These are phyloP conservation scores for Rhinocladiella mackenziei DNA, from an alignment of 2,329 filamentous ascomycete species.

Conservation along the genomic window DNA sequence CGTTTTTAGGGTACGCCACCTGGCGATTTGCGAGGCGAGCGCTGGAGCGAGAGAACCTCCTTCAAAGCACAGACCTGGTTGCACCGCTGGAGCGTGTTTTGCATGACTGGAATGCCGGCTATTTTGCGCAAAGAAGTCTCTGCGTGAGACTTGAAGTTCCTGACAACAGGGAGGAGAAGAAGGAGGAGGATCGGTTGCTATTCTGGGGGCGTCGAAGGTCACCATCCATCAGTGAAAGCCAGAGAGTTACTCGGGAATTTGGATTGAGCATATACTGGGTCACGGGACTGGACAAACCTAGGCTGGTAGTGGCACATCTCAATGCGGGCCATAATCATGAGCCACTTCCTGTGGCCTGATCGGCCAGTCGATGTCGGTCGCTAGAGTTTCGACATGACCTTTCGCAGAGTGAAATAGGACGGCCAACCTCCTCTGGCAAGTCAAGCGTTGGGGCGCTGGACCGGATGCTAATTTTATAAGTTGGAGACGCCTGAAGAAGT, in stretches of 20 bases:
- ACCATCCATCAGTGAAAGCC: neutral
- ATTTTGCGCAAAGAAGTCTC: neutral
- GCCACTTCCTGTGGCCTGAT: neutral
- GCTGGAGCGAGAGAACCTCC: neutral
- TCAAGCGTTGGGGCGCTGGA: no score
- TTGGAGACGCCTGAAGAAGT: no score
- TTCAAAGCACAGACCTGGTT: neutral
- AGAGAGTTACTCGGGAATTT: neutral
- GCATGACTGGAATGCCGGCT: neutral
- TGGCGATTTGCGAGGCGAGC: neutral
- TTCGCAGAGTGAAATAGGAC: no score
- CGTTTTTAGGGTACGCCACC: neutral
- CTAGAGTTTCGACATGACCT: no score
- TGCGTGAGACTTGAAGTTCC: neutral
- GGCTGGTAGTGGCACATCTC: neutral
- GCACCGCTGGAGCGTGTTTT: neutral
- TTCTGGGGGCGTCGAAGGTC: neutral
- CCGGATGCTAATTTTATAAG: no score
- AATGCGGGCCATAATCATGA: neutral
- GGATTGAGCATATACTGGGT: neutral
- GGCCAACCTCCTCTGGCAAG: no score
- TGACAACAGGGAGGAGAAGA: neutral
- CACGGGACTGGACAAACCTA: neutral
- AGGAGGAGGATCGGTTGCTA: neutral
- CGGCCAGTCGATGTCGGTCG: conserved; percentile 4